Evolutionary conservation across 2,329 filamentous ascomycete species (phyloP), one percentile per base, ranked within the genome.

Genomic region (Xylariales sp.): DNA sequence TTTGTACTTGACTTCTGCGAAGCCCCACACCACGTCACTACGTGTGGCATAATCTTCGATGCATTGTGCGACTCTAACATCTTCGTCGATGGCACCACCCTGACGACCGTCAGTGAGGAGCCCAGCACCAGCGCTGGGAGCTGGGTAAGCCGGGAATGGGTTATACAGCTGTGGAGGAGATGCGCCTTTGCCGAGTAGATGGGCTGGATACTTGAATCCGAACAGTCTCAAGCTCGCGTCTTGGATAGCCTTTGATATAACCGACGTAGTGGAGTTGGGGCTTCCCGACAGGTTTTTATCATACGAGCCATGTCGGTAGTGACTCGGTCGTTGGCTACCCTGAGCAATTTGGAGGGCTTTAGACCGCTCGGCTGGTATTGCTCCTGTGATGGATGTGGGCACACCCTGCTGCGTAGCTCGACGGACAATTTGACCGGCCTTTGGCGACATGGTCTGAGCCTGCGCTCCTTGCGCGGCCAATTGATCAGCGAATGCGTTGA

Each of bases 1-100:
- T 63, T 94, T 93, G 65, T 94, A 96, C 64, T 98, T 98, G 58
- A 98, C 91, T 65, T 98, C 91, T 5, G 93, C 93, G 63, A 98
- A 97, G 3, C 91, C 90, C 60, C 90, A 98, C 3, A 98, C 90
- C 33, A 96, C 93, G 61, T 98, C 90, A 58, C 90, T 96, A 28
- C 90, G 78, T 22, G 89, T 93, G 2, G 93, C 93, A 49, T 88
- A 84, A 53, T 97, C 90, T 61, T 98, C 91, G 43, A 97, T 89
- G 32, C 80, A 76, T 55, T 89, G 84, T 3, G 91, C 81, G 29
- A 86, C 82, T 49, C 78, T 80, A 12, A 76, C 72, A 58, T 97
- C 93, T 56, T 96, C 90, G 49, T 96, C 89, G 15, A 80, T 66
- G 3, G 76, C 74, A 3, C 69, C 63, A 25, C 69, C 73, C 15